Base-by-base conservation (phyloP, 176 grass and related monocot species). In the Ensete glaucum region DNA sequence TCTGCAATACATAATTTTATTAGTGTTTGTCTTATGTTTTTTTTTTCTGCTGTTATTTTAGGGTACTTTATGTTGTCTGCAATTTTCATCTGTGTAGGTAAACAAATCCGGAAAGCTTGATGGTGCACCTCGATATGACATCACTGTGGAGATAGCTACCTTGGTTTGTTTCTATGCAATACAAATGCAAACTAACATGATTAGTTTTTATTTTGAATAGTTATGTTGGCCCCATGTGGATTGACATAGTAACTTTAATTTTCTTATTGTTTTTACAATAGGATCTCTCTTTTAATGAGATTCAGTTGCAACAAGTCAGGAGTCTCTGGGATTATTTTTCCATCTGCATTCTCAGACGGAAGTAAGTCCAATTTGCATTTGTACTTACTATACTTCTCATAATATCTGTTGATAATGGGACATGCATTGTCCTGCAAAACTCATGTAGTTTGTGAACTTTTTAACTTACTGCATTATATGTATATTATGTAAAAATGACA, bases 291-390 rank as follows among this genome's bases (percentile, higher is more conserved):
- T 75, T 86, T 73, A 80, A 88, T 87, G 90, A 93, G 82, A 83
- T 90, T 82, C 88, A 91, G 85, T 69, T 98, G 62, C 79, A 91
- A 70, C 84, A 91, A 85, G 78, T 93, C 72, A 84, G 93, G 72
- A 78, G 83, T 78, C 88, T 97, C 67, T 87, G 84, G 62, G 94
- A 98, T 77, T 81, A 98, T 58, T 90, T 93, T 64, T 91, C 94
- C 64, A 85, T 93, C 78, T 98, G 87, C 85, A 71, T 75, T 67
- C 81, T 93, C 25, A 82, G 86, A 80, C 90, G 82, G 80, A 98
- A 89, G 94, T 98, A 93, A 27, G 85, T 69, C 64, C 52, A 59
- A 68, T 73, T 77, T 77, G 77, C 66, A 66, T 76, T 64, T 67
- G n/a, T 21, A 23, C 16, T 57, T 14, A 23, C 34, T 43, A 43